Evolutionary conservation across 192 early-diverging fungal species (phyloP).

Genomic region (Coemansia sp.): DNA sequence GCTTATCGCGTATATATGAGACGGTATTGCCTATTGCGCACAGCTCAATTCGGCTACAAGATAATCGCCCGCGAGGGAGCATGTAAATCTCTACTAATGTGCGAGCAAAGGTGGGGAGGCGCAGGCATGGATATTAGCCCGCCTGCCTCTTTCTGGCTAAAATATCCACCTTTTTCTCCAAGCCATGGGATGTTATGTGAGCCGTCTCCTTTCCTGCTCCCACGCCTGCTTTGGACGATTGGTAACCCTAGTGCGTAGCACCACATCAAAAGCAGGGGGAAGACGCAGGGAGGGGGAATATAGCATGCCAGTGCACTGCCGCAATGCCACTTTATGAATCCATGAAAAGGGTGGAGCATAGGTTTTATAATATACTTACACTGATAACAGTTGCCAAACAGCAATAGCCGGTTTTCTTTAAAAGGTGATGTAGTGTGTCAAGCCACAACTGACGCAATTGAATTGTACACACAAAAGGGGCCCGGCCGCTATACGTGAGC

Average conservation of each 20-base stretch:
- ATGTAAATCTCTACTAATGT: neutral
- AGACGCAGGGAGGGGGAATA: neutral
- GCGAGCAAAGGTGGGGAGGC: neutral
- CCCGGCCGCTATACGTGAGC: neutral
- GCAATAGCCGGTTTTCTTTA: neutral
- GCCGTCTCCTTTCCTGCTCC: neutral
- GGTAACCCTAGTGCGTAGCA: neutral
- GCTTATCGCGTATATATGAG: neutral
- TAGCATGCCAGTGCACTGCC: neutral
- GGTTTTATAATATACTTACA: neutral
- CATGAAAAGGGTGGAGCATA: too few species aligned
- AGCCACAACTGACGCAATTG: slow-evolving; percentile 6
- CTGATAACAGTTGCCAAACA: neutral
- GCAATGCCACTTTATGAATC: neutral
- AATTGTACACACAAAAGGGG: neutral
- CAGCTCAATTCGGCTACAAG: slow-evolving; percentile 12
- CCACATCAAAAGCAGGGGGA: neutral
- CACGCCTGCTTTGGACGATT: slow-evolving; percentile 2
- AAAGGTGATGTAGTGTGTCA: slow-evolving; percentile 1
- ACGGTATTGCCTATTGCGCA: neutral
- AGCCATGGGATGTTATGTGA: neutral
- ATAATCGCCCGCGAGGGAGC: slow-evolving; percentile 1
- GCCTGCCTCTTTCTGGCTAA: neutral
- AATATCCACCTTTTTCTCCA: neutral
- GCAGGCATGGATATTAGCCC: slow-evolving; percentile 9